Evolutionary conservation across 1,284 basidiomycete species (phyloP), one percentile per base, ranked within the genome.

Genomic region (Gymnopus androsaceus): DNA sequence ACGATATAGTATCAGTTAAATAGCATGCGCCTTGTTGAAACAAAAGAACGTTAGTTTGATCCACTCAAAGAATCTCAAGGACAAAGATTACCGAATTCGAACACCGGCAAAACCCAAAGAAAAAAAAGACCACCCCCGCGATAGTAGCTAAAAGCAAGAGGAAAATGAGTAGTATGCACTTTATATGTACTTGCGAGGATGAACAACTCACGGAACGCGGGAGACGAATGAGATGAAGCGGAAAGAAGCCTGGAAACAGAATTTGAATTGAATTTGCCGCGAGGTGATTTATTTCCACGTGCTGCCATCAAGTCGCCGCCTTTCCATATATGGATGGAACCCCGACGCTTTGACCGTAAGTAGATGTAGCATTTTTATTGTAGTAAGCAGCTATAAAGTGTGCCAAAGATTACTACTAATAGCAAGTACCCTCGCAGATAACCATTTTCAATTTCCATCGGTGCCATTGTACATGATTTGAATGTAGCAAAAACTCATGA

Each of bases 381-480:
- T n/a, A n/a, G n/a, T n/a, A n/a, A n/a, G n/a, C n/a, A n/a, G n/a
- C n/a, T n/a, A n/a, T n/a, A n/a, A n/a, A n/a, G n/a, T n/a, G n/a
- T n/a, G n/a, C n/a, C 38, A 1, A 17, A 40, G 19, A 1, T 40
- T 21, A 5, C 3, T 40, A 14, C 38, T 9, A 3, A 19, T 21
- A 8, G 38, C 11, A 21, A 8, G 19, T n/a, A n/a, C n/a, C n/a
- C n/a, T n/a, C n/a, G n/a, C n/a, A n/a, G n/a, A 21, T 11, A 40
- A 12, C 19, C 23, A 11, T 46, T 46, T 17, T 7, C 14, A 7
- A 9, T 15, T 33, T 7, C 42, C 14, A n/a, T 47, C 44, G 12
- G 55, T 57, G 15, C 23, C 11, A 23, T 52, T 52, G 23, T 57
- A 57, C 21, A 56, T 28, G 19, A 52, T 36, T n/a, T 47, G 38